Base-by-base conservation (phyloP, 78 protist genomes). In the Dictyostelium purpureum region DNA sequence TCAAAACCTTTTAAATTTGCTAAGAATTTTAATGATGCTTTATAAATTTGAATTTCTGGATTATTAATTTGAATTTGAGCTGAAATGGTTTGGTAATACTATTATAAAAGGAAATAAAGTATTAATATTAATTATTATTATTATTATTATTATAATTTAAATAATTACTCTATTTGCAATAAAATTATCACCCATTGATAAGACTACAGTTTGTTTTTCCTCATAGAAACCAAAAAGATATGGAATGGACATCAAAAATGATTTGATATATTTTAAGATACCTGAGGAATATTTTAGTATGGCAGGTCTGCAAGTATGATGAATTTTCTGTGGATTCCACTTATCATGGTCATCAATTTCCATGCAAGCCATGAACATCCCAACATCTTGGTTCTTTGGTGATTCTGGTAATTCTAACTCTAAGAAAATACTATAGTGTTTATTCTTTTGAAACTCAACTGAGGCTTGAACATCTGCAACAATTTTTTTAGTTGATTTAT, bases 301-400 rank as follows among this genome's bases (percentile, higher is more conserved):
- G 18, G 75, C 80, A 42, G 92, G 92, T 71, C 69, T 59, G 21
- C 92, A 85, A 9, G 61, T 33, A 59, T 59, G 52, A 52, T 54
- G 61, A n/a, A 85, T 43, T 24, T 59, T 70, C n/a, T 70, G 74
- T 43, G 92, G 80, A 61, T 56, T 73, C 92, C 92, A 85, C 45
- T 85, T 85, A 45, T 85, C 92, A 40, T 85, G 77, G 9, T 73
- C 77, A 40, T 85, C 82, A 33, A 85, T 24, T 40, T 73, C 82
- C 66, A 85, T 42, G 45, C 92, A 85, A 0, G 69, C 92, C 92
- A 85, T 85, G 26, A 85, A 85, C 92, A 85, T 85, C 16, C 92
- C 92, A 18, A 61, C 45, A 6, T 70, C 92, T 43, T 66, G 66
- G 45, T 85, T 85, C 74, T 73, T 70, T 73, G 92, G 92, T 47